Evolutionary conservation across 108 stramenopile genomes (phyloP), one percentile per base, ranked within the genome.

Genomic region (Cyclotella atomus): DNA sequence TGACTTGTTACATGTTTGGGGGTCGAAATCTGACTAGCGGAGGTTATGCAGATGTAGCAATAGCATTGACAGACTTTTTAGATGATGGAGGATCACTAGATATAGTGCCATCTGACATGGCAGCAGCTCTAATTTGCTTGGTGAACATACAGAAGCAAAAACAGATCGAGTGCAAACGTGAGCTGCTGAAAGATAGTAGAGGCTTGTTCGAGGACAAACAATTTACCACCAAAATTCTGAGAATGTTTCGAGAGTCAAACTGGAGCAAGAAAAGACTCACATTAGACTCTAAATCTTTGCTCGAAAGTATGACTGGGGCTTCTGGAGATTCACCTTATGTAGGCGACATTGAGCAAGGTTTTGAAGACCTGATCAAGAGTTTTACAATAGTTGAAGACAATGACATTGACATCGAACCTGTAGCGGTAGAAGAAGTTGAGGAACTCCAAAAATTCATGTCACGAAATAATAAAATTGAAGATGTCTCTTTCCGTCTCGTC

Each of bases 1-100:
- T 84, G 49, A 96, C 92, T 12, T 96, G 95, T 61, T 96, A 84
- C 65, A 44, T 96, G 44, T 96, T 93, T 74, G 95, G 95, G 17
- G 95, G 95, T 35, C 79, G 84, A 32, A 87, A 91, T 19, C 64
- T 90, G 38, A 60, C 81, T 17, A 64, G 76, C 14, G 68, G 71
- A 30, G 62, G 72, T 59, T 91, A 89, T 75, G 81, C 68, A 17
- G 88, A 91, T 63, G 86, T 93, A 0, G 89, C 94, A 2, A 70
- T 85, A 28, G 91, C 90, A 9, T 49, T 96, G 73, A 84, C 95
- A 17, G 91, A 93, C 65, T 96, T 93, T 75, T 75, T 93, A 25
- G 90, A 91, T 38, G 89, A 89, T 20, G 71, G 79, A 36, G 95
- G 91, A 10, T 75, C 70, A 0, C 67, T 96, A 23, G 84, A 85